Percentiles rank a stretch among this genome's conserved stretches.
phyloP scores from a whole-genome alignment of 164 flowering plant species.

The Annona cherimola region DNA sequence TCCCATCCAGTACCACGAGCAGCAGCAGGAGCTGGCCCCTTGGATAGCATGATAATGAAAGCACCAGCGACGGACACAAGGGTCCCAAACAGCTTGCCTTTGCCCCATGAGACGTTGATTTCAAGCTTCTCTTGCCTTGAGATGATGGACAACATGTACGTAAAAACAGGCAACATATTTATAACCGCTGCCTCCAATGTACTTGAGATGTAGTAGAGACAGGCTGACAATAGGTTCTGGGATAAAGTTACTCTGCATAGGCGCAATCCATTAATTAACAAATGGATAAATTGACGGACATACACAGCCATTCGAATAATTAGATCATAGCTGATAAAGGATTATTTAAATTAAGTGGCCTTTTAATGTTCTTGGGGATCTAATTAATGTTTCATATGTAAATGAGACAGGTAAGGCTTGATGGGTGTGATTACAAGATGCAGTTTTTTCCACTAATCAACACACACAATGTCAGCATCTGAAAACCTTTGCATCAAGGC shows the following conservation, averaged over 20 bases:
- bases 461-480: too few relatives aligned
- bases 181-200: conserved; percentile 4
- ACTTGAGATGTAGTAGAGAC: conserved; percentile 9
- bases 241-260: conserved; percentile 1
- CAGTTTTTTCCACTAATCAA: too few relatives aligned
- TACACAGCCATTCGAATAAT: too few relatives aligned
- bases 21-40: not conserved
- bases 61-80: conserved; percentile 9
- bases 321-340: too few relatives aligned
- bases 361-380: too few relatives aligned
- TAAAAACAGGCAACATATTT: conserved; percentile 3
- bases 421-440: too few relatives aligned
- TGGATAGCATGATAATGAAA: conserved; percentile 9
- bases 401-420: too few relatives aligned
- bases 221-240: conserved; percentile 4
- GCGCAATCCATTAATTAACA: too few relatives aligned
- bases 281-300: too few relatives aligned
- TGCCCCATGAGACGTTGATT: conserved; percentile 5
- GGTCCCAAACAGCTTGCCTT: conserved; percentile 9
- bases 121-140: conserved; percentile 7
- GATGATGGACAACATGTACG: conserved; percentile 2
- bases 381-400: too few relatives aligned
- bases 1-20: not conserved
- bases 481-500: too few relatives aligned
- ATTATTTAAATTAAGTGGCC: too few relatives aligned